Evolutionary conservation across 331 rosid genomes (phyloP).

Genomic region (Pyracantha coccinea): DNA sequence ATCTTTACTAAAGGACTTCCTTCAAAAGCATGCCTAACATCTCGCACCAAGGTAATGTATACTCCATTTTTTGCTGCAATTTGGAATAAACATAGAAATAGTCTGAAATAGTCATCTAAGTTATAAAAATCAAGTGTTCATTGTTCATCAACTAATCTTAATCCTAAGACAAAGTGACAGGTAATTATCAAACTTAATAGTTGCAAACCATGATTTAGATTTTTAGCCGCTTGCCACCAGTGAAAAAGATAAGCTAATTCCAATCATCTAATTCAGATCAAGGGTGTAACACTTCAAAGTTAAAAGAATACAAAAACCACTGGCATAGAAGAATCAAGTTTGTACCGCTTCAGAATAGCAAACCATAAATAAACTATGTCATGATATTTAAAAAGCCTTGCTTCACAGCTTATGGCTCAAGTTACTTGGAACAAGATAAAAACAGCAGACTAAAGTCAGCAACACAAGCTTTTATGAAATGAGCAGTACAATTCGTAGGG

Average conservation of each 20-base stretch:
- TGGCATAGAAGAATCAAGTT: neutral
- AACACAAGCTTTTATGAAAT: neutral
- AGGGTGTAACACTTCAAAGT: neutral
- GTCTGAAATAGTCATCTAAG: neutral
- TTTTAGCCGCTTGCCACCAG: too few relatives aligned
- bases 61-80: slow-evolving; percentile 87
- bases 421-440: slow-evolving; percentile 10
- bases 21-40: slow-evolving; percentile 86
- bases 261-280: neutral
- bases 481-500: slow-evolving; percentile 7
- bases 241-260: neutral
- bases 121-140: neutral
- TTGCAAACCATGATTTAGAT: too few relatives aligned
- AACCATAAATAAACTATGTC: neutral
- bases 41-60: slow-evolving; percentile 60
- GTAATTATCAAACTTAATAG: neutral
- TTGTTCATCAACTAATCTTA: neutral
- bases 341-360: slow-evolving; percentile 1
- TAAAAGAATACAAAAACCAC: neutral
- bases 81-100: slow-evolving; percentile 17
- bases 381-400: slow-evolving; percentile 9
- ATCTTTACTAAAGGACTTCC: slow-evolving; percentile 76
- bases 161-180: neutral
- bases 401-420: slow-evolving; percentile 12
- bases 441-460: neutral